Percentiles rank a stretch among this genome's conserved stretches.
These are phyloP conservation scores for Chalciporus piperatoides DNA, from an alignment of 1,284 basidiomycete species.

Conservation along the genomic window DNA sequence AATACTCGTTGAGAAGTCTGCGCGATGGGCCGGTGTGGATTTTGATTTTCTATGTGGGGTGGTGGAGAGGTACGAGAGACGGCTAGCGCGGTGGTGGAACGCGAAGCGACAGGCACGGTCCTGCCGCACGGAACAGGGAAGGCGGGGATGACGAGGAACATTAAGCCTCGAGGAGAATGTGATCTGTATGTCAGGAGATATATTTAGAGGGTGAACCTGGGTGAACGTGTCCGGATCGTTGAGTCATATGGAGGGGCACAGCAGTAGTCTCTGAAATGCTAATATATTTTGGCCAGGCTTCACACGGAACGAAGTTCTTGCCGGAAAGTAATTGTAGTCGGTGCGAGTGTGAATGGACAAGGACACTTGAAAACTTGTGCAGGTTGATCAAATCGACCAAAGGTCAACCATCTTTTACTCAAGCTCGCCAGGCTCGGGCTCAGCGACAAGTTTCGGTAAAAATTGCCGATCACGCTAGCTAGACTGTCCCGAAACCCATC, in stretches of 20 bases:
- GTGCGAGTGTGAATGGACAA: neutral
- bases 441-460: slow-evolving; percentile 21
- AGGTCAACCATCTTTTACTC: neutral
- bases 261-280: neutral
- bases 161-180: slow-evolving; percentile 11
- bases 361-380: neutral
- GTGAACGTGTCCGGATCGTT: neutral
- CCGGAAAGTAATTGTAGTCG: neutral
- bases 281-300: neutral
- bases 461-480: slow-evolving; percentile 16
- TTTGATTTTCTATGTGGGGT: slow-evolving; percentile 48
- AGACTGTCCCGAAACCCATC: neutral
- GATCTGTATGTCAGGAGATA: slow-evolving; percentile 13
- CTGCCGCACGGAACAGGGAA: neutral
- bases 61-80: slow-evolving; percentile 58
- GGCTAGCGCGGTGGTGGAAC: slow-evolving; percentile 51
- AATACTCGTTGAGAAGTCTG: slow-evolving; percentile 46
- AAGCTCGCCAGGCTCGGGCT: neutral
- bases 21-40: slow-evolving; percentile 49
- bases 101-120: slow-evolving; percentile 13
- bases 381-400: no score
- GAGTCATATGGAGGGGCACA: neutral
- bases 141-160: slow-evolving; percentile 2
- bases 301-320: neutral
- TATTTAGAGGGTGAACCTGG: neutral